Conservation (phyloP, 306 rosid genomes). For the Lathyrus sativus region DNA sequence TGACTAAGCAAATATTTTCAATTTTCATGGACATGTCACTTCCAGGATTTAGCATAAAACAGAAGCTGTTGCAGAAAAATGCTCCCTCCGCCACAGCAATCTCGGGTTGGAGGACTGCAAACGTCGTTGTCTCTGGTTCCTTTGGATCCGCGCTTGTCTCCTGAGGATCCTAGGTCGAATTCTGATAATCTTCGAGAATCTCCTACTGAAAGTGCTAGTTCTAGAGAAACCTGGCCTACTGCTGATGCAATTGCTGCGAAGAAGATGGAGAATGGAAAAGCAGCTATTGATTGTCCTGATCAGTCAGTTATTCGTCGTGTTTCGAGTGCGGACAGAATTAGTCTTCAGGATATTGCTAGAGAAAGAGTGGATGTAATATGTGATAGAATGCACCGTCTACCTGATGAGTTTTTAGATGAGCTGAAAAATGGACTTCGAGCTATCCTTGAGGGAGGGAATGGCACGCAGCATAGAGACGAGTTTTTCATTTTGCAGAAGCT, state of each 20-base stretch:
- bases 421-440: conserved; percentile 72
- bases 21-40: conserved; percentile 59
- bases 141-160: conserved; percentile 72
- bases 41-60: conserved; percentile 67
- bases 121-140: conserved; percentile 85
- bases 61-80: conserved; percentile 51
- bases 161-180: conserved; percentile 85
- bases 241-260: conserved; percentile 67
- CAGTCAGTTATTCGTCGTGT: conserved; percentile 79
- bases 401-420: conserved; percentile 80
- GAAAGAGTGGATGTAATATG: conserved; percentile 79
- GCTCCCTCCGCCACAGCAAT: conserved; percentile 88
- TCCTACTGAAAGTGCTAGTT: conserved; percentile 94
- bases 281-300: conserved; percentile 67
- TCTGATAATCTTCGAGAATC: conserved; percentile 78
- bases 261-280: conserved; percentile 85
- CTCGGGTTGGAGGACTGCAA: conserved; percentile 74
- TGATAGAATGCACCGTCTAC: conserved; percentile 84
- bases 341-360: conserved; percentile 88
- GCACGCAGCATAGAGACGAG: conserved; percentile 83
- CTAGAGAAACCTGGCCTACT: conserved; percentile 86
- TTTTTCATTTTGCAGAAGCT: conserved; percentile 81
- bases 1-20: conserved; percentile 40
- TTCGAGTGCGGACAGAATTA: conserved; percentile 79
- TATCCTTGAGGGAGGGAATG: conserved; percentile 89